Evolutionary conservation across 257 asterid species (phyloP), one percentile per base, ranked within the genome.

Genomic region (Salvia hispanica): DNA sequence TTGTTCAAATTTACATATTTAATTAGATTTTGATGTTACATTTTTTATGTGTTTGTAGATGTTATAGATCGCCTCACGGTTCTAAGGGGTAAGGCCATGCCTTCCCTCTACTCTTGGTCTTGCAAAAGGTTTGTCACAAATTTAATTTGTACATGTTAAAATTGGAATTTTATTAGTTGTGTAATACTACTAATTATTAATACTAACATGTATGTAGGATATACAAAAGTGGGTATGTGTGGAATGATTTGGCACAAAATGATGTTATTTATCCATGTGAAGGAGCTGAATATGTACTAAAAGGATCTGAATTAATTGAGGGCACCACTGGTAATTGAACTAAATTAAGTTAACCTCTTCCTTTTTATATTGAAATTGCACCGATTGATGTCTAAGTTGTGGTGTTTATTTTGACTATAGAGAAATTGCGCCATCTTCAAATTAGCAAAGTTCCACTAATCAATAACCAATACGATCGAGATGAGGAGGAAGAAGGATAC

Each of bases 61-160:
- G 84, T 92, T 16, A 70, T 79, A 76, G 96, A 92, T 42, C 82
- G 94, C 47, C 87, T 92, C 40, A 79, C 81, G 0, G 75, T 77
- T 7, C 85, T 89, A 13, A 78, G 98, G 69, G 98, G 98, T 25
- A 86, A 82, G 82, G 95, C 87, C 70, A 84, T 89, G 91, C 96
- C 96, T 53, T 83, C 94, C 12, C 85, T 89, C 82, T 92, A 92
- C 73, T 92, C 98, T 3, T 89, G 98, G 98, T 89, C 98, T 62
- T 86, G 96, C 89, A 92, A 92, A 77, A 85, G 96, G 98, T 76
- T 63, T 66, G 43, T 6, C 40, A 18, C 53, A 36, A 36, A 36
- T 36, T 36, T 4, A 36, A 4, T 4, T 36, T 4, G 5, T 0
- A 36, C 7, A 36, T 36, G 0, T 36, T 15, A 12, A 13, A 37